Percentiles rank a stretch among this genome's conserved stretches.
Conservation (phyloP, 2,329 filamentous ascomycete genomes). For the Ophiostoma populinum region DNA sequence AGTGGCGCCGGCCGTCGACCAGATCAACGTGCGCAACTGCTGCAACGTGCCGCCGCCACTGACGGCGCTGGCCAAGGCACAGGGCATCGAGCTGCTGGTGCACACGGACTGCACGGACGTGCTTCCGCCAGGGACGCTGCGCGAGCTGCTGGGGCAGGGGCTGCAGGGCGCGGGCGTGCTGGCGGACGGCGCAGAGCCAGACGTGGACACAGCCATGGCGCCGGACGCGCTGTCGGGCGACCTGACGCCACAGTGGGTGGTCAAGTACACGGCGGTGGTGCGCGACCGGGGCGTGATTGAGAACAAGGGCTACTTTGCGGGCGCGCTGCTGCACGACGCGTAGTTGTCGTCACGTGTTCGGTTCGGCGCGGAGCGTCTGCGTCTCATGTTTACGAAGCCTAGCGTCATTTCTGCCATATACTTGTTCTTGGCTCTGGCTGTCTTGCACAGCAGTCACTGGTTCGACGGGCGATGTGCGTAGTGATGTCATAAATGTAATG, state of each 20-base stretch:
- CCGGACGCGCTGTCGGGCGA: constrained; percentile 49
- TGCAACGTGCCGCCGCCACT: constrained; percentile 87
- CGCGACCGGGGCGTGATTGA: constrained; percentile 89
- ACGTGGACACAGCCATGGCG: background rate
- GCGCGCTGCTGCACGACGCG: constrained; percentile 46
- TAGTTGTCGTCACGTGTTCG: no score
- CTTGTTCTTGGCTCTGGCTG: no score
- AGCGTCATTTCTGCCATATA: no score
- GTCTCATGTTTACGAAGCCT: no score
- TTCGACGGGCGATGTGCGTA: no score
- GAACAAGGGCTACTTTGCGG: constrained; percentile 94
- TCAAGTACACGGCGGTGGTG: constrained; percentile 93
- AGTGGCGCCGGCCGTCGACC: constrained; percentile 67
- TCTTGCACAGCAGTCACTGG: no score
- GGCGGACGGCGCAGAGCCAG: constrained; percentile 24
- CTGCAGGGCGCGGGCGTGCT: constrained; percentile 60
- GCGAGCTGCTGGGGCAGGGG: constrained; percentile 64
- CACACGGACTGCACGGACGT: constrained; percentile 92
- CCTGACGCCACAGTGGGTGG: constrained; percentile 79
- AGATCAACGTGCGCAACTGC: constrained; percentile 93
- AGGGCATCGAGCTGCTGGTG: constrained; percentile 74
- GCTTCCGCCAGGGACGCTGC: constrained; percentile 65
- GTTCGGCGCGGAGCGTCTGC: no score
- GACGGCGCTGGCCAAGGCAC: constrained; percentile 63
- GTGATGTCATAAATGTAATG: no score